A percentile compares a stretch with the other conserved stretches of the same genome.
phyloP scores from a whole-genome alignment of 768 basidiomycete species.

The Phlegmacium glaucopus region DNA sequence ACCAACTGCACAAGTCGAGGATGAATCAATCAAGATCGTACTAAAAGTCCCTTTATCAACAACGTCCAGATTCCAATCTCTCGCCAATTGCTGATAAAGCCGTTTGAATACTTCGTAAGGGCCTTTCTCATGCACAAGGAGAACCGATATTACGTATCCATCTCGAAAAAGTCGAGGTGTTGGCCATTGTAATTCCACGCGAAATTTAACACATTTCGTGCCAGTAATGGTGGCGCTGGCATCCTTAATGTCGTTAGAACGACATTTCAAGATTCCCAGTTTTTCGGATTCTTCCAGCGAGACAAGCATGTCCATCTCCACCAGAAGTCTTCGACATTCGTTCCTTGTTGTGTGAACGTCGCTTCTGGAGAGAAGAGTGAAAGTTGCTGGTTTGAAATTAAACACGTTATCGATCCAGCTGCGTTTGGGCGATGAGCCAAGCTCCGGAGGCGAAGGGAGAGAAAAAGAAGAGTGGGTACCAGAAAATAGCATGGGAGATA shows the following conservation, averaged over 20 bases:
- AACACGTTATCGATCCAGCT: slow-evolving; percentile 90
- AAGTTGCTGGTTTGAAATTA: slow-evolving; percentile 71
- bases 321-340: slow-evolving; percentile 71
- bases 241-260: slow-evolving; percentile 64
- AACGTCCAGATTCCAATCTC: slow-evolving; percentile 67
- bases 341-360: slow-evolving; percentile 64
- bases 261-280: slow-evolving; percentile 71
- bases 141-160: slow-evolving; percentile 48
- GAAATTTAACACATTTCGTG: slow-evolving; percentile 75
- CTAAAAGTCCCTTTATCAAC: slow-evolving; percentile 7
- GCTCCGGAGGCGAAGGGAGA: slow-evolving; percentile 33
- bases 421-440: slow-evolving; percentile 45
- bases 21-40: slow-evolving; percentile 1
- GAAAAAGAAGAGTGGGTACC: slow-evolving; percentile 36
- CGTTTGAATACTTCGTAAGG: slow-evolving; percentile 79
- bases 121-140: slow-evolving; percentile 82
- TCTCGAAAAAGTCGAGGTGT: slow-evolving; percentile 43
- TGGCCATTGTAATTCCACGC: slow-evolving; percentile 63
- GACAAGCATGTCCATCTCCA: slow-evolving; percentile 67
- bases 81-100: slow-evolving; percentile 60
- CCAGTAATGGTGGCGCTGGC: slow-evolving; percentile 47
- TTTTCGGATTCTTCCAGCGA: slow-evolving; percentile 62
- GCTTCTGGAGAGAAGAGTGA: slow-evolving; percentile 53
- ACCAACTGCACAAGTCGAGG: slow-evolving; percentile 3
- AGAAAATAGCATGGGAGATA: slow-evolving; percentile 35